Evolutionary conservation across 768 basidiomycete genomes (phyloP), one percentile per base, ranked within the genome.

Genomic region (Boletus barrowsii): DNA sequence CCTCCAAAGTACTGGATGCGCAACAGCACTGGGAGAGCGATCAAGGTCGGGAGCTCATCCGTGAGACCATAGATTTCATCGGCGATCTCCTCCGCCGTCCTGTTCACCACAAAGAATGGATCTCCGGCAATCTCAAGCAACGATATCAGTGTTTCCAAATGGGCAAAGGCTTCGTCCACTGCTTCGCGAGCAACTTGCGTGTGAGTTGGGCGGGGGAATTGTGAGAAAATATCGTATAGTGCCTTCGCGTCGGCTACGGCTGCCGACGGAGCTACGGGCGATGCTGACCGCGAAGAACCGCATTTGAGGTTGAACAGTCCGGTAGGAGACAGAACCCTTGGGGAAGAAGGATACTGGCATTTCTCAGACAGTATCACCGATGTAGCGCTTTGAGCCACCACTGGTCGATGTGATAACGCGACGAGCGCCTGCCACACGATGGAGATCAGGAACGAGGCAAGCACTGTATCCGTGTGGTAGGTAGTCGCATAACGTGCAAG

Each of bases 151-250:
- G 82, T 78, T 59, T 76, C 72, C 26, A 92, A 72, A 15, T 83
- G 86, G 51, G 79, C 80, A 60, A 87, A 83, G 2, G 87, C 90
- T 62, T 91, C 90, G 50, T 87, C 84, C 10, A 92, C 88, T 6
- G 88, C 90, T 66, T 93, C 90, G 39, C 79, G 76, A n/a, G 90
- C 90, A 10, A 88, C 68, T 24, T 73, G 74, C 10, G 79, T 78
- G 46, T 76, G 76, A 32, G 49, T 63, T 42, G 90, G 89, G 10
- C 82, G 79, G 20, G 90, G 87, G 35, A 92, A 74, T 24, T 72
- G 68, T 42, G 68, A 73, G 42, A 92, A 72, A 26, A 89, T 73
- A 42, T 87, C 81, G 65, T 74, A 82, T n/a, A 90, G 68, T 3
- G 79, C 78, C 26, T 79, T 80, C 6, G 82, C 81, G 55, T 93